Percentiles rank a stretch among this genome's conserved stretches.
Evolutionary conservation across 2,329 filamentous ascomycete species (phyloP).

Genomic region (Dactylellina drechsleri): DNA sequence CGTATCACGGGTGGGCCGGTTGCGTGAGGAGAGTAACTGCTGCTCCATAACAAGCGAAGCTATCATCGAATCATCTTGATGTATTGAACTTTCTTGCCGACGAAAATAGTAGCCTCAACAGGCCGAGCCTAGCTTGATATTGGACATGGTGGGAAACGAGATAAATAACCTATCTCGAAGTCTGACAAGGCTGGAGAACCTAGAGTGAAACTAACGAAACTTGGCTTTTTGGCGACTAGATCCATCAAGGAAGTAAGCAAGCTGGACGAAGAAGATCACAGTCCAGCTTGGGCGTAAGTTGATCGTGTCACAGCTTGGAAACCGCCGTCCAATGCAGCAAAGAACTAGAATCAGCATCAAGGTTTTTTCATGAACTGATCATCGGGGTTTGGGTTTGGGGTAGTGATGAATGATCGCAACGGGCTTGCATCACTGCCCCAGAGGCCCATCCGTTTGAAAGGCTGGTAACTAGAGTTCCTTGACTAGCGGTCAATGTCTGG

Average conservation of each 20-base stretch:
- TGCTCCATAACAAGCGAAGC: constrained; percentile 9
- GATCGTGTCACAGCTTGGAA: constrained; percentile 39
- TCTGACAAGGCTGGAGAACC: constrained; percentile 46
- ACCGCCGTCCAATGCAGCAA: constrained; percentile 26
- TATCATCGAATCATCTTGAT: constrained; percentile 40
- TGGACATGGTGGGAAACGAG: no score
- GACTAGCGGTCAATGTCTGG: neutral
- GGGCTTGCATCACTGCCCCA: constrained; percentile 50
- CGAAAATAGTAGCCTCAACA: constrained; percentile 52
- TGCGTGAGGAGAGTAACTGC: neutral
- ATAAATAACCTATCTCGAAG: constrained; percentile 33
- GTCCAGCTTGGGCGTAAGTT: constrained; percentile 32
- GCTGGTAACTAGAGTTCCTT: constrained; percentile 1
- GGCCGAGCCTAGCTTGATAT: constrained; percentile 23
- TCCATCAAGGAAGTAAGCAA: constrained; percentile 52
- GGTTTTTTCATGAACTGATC: no score
- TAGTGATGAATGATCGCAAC: constrained; percentile 38
- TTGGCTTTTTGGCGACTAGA: constrained; percentile 41
- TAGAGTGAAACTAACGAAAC: constrained; percentile 18
- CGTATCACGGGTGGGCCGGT: constrained; percentile 50
- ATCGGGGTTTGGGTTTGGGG: constrained; percentile 14
- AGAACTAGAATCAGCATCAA: neutral
- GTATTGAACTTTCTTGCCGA: constrained; percentile 21
- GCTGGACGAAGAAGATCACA: constrained; percentile 39
- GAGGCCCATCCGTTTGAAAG: constrained; percentile 10